Conservation (phyloP, 495 filamentous ascomycete species). For the Penicillium ucsense region DNA sequence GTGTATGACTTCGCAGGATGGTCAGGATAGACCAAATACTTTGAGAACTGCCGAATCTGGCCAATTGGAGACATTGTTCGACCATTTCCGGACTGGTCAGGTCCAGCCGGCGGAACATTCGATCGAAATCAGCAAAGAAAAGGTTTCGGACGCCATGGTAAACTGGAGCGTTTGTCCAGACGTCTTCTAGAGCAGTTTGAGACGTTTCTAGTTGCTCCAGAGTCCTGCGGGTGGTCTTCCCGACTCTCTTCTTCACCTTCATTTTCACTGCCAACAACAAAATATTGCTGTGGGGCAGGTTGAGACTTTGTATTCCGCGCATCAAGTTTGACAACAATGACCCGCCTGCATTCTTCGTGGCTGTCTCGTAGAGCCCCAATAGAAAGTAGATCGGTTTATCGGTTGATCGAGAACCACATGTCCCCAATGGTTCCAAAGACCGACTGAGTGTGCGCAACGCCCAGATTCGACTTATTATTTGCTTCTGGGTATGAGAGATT, state of each 20-base stretch:
- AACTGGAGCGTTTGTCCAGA: slow-evolving; percentile 18
- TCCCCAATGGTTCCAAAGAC: slow-evolving; percentile 16
- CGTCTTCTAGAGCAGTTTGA: slow-evolving; percentile 17
- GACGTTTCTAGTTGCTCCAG: slow-evolving; percentile 25
- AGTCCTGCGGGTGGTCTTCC: slow-evolving; percentile 14
- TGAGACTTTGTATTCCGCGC: slow-evolving; percentile 20
- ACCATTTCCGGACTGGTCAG: slow-evolving; percentile 23
- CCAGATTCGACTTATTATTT: slow-evolving; percentile 32
- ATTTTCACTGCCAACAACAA: slow-evolving; percentile 21
- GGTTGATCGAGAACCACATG: slow-evolving; percentile 6
- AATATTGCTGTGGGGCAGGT: slow-evolving; percentile 25
- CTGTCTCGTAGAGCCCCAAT: slow-evolving; percentile 22
- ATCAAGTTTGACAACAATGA: slow-evolving; percentile 24
- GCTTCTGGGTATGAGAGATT: slow-evolving; percentile 12
- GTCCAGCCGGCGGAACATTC: slow-evolving; percentile 25
- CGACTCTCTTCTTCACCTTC: slow-evolving; percentile 14
- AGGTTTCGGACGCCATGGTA: slow-evolving; percentile 17
- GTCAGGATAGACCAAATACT: slow-evolving; percentile 25
- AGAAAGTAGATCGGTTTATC: slow-evolving; percentile 19
- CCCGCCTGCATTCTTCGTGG: slow-evolving; percentile 1
- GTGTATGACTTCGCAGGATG: slow-evolving; percentile 28
- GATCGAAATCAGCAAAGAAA: slow-evolving; percentile 21
- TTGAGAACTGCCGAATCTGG: slow-evolving; percentile 23
- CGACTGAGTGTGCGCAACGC: slow-evolving; percentile 21
- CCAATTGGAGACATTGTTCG: slow-evolving; percentile 19